These are phyloP conservation scores for Podospora comata DNA, from an alignment of 495 filamentous ascomycete species.

Conservation along the genomic window DNA sequence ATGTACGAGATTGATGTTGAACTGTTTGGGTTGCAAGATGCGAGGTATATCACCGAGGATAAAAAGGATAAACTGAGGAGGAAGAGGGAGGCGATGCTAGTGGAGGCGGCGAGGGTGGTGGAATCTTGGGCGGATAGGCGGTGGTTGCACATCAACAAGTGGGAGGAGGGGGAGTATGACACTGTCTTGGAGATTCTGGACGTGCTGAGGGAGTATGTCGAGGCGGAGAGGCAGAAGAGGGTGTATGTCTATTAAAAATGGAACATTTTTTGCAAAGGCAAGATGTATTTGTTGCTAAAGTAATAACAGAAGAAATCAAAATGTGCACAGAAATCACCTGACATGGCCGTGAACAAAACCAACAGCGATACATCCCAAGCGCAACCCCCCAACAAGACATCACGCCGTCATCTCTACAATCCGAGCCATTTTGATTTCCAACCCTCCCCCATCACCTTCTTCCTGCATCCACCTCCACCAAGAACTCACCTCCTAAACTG, in stretches of 20 bases:
- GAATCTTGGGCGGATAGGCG: not conserved
- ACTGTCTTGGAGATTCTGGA: not conserved
- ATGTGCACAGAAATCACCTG: too few species aligned
- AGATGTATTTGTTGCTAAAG: not conserved
- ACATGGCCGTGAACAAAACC: too few species aligned
- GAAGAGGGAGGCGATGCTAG: conserved; percentile 1
- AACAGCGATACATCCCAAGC: too few species aligned
- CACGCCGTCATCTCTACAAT: too few species aligned
- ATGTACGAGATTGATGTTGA: conserved; percentile 4
- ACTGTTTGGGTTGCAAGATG: not conserved
- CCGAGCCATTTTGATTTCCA: too few species aligned
- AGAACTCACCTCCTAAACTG: not conserved
- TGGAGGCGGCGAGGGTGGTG: not conserved
- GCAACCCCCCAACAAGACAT: too few species aligned
- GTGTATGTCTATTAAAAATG: not conserved
- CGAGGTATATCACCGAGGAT: not conserved
- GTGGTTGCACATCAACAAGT: not conserved
- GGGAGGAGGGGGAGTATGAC: not conserved
- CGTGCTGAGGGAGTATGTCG: not conserved
- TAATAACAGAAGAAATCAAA: not conserved
- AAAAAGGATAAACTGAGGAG: not conserved
- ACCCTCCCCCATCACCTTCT: too few species aligned
- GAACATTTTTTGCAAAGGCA: not conserved
- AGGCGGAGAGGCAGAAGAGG: not conserved
- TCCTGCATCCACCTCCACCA: too few species aligned